phyloP scores from a whole-genome alignment of 441 rosid species.

The Pelargonium australe region DNA sequence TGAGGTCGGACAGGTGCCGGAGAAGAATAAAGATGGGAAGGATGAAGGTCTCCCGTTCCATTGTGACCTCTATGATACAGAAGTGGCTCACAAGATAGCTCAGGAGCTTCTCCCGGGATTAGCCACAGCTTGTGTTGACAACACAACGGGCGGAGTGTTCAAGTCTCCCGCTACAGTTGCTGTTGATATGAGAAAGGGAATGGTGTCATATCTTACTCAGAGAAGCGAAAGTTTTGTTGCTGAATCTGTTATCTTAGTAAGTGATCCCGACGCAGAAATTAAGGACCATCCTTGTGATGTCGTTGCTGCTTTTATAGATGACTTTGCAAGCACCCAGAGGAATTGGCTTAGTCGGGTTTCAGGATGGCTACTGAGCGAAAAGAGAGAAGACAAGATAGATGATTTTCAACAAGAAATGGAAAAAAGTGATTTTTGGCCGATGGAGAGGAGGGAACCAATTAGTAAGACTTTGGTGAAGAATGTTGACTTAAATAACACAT shows the following conservation, averaged over 20 bases:
- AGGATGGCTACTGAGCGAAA: conserved; percentile 75
- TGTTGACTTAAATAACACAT: conserved; percentile 60
- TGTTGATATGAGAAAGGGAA: conserved; percentile 62
- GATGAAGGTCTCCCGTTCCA: conserved; percentile 43
- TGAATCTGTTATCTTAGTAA: conserved; percentile 54
- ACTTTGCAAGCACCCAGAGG: conserved; percentile 60
- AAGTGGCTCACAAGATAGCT: conserved; percentile 57
- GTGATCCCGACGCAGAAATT: conserved; percentile 37
- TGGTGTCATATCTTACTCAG: conserved; percentile 51
- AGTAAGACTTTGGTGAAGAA: conserved; percentile 59
- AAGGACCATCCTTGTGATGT: conserved; percentile 69
- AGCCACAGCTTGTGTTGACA: conserved; percentile 76
- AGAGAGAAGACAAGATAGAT: conserved; percentile 77
- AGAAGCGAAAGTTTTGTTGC: conserved; percentile 81
- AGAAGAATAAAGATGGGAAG: conserved; percentile 53
- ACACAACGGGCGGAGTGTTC: conserved; percentile 79
- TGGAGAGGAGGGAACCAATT: conserved; percentile 50
- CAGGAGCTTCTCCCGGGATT: conserved; percentile 64
- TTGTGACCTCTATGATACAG: conserved; percentile 60
- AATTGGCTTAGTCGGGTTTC: conserved; percentile 73
- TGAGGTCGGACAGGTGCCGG: conserved; percentile 39
- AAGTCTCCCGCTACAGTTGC: conserved; percentile 67
- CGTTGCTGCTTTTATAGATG: conserved; percentile 57
- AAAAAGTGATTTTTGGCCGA: conserved; percentile 65
- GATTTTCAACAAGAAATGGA: conserved; percentile 90